Percentiles rank a stretch among this genome's conserved stretches.
Conservation (phyloP, 768 basidiomycete genomes). For the Collybia nuda region DNA sequence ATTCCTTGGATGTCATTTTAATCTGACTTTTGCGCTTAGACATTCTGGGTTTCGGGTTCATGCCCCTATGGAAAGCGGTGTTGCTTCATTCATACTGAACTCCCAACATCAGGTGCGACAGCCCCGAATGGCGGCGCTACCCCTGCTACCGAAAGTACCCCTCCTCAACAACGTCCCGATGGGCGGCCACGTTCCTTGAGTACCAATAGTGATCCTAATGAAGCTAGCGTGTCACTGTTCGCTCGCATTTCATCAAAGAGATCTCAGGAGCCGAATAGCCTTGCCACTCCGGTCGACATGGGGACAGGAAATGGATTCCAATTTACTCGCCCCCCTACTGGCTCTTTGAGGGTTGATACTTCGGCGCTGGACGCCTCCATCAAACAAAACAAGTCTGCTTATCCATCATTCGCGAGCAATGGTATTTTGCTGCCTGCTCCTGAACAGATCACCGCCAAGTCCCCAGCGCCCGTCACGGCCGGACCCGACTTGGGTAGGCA, state of each 20-base stretch:
- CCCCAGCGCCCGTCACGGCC: slow-evolving; percentile 80
- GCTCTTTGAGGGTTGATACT: slow-evolving; percentile 75
- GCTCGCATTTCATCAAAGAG: slow-evolving; percentile 75
- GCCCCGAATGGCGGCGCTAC: slow-evolving; percentile 43
- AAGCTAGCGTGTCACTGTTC: slow-evolving; percentile 68
- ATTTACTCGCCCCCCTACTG: slow-evolving; percentile 64
- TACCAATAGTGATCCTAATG: slow-evolving; percentile 81
- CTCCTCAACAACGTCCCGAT: slow-evolving; percentile 54
- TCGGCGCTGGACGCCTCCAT: slow-evolving; percentile 55
- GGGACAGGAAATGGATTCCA: slow-evolving; percentile 43
- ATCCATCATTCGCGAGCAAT: slow-evolving; percentile 65
- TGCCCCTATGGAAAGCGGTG: slow-evolving; percentile 92
- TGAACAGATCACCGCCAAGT: slow-evolving; percentile 61
- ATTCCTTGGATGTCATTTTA: slow-evolving; percentile 1
- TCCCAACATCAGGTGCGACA: slow-evolving; percentile 62
- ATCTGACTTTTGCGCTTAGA: slow-evolving; percentile 40
- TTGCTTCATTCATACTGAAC: slow-evolving; percentile 91
- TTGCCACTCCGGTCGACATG: slow-evolving; percentile 54
- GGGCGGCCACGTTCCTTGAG: slow-evolving; percentile 66
- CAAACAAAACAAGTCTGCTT: slow-evolving; percentile 86
- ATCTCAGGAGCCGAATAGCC: slow-evolving; percentile 44
- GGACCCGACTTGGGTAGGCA: slow-evolving; percentile 85
- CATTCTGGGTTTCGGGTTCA: slow-evolving; percentile 92
- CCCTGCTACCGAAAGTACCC: slow-evolving; percentile 37
- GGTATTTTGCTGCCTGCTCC: slow-evolving; percentile 58